These are phyloP conservation scores for Penicillium odoratum DNA, from an alignment of 495 filamentous ascomycete genomes.

Conservation along the genomic window DNA sequence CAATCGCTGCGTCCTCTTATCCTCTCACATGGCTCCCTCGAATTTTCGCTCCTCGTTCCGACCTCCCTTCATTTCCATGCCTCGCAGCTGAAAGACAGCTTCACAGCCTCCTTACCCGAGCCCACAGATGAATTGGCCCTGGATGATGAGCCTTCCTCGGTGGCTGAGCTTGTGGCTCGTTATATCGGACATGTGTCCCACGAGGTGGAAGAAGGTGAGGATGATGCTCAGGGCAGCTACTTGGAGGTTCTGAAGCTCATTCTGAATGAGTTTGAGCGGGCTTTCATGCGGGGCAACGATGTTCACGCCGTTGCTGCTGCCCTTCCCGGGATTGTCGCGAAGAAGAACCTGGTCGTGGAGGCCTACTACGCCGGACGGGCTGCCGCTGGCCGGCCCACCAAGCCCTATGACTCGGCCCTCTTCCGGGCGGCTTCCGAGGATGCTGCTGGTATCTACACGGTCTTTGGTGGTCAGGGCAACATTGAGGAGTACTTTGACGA, in stretches of 20 bases:
- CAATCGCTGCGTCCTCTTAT: constrained; percentile 87
- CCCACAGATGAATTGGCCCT: constrained; percentile 96
- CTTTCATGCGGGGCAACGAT: constrained; percentile 92
- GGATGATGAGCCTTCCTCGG: constrained; percentile 95
- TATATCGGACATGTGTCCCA: constrained; percentile 86
- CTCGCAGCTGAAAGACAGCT: constrained; percentile 84
- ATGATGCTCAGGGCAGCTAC: constrained; percentile 79
- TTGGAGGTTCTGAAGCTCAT: constrained; percentile 85
- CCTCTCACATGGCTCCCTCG: constrained; percentile 88
- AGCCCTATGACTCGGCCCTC: constrained; percentile 87
- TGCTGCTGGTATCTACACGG: constrained; percentile 77
- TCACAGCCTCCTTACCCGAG: constrained; percentile 76
- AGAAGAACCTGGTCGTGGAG: constrained; percentile 83
- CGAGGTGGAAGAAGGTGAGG: constrained; percentile 88
- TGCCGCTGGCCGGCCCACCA: constrained; percentile 77
- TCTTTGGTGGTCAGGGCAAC: constrained; percentile 98
- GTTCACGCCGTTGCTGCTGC: constrained; percentile 85
- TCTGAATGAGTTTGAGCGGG: constrained; percentile 92
- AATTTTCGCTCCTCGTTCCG: constrained; percentile 90
- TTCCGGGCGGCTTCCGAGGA: constrained; percentile 82
- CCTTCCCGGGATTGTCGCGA: constrained; percentile 81
- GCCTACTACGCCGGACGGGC: constrained; percentile 89
- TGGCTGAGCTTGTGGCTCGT: constrained; percentile 83
- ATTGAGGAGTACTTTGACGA: constrained; percentile 99
- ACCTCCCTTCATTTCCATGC: constrained; percentile 95